phyloP scores from a whole-genome alignment of 1,284 basidiomycete genomes.

The Pisolithus thermaeus region DNA sequence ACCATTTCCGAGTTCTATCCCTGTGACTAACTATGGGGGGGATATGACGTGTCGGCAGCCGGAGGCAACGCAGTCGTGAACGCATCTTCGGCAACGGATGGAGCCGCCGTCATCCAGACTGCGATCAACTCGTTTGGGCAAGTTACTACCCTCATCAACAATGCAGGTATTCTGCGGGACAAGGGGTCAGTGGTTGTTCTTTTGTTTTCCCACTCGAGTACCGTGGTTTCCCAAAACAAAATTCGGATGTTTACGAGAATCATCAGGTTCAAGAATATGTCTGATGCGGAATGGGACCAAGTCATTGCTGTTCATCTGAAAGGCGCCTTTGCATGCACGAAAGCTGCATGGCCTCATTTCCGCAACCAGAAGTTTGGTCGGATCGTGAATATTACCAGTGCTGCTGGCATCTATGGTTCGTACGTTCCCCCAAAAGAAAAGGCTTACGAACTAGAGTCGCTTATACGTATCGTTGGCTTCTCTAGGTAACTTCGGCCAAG shows the following conservation, averaged over 20 bases:
- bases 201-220: neutral
- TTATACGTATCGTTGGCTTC: slow-evolving; percentile 10
- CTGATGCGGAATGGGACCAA: slow-evolving; percentile 84
- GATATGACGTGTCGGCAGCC: slow-evolving; percentile 39
- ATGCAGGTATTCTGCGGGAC: slow-evolving; percentile 90
- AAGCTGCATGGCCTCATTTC: slow-evolving; percentile 96
- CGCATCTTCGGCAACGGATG: slow-evolving; percentile 87
- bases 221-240: no score
- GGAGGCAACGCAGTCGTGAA: slow-evolving; percentile 87
- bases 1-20: neutral
- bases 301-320: slow-evolving; percentile 90
- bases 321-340: slow-evolving; percentile 92
- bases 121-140: slow-evolving; percentile 86
- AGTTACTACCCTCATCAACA: slow-evolving; percentile 87
- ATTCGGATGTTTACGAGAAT: neutral
- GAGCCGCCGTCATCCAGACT: slow-evolving; percentile 80
- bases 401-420: slow-evolving; percentile 78
- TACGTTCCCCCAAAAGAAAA: no score
- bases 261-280: slow-evolving; percentile 84
- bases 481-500: slow-evolving; percentile 92
- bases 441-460: no score
- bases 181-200: slow-evolving; percentile 51
- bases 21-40: neutral
- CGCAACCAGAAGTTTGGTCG: slow-evolving; percentile 92
- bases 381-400: slow-evolving; percentile 89